Conservation (phyloP, 2,329 filamentous ascomycete species). For the Eurotiales sp. region DNA sequence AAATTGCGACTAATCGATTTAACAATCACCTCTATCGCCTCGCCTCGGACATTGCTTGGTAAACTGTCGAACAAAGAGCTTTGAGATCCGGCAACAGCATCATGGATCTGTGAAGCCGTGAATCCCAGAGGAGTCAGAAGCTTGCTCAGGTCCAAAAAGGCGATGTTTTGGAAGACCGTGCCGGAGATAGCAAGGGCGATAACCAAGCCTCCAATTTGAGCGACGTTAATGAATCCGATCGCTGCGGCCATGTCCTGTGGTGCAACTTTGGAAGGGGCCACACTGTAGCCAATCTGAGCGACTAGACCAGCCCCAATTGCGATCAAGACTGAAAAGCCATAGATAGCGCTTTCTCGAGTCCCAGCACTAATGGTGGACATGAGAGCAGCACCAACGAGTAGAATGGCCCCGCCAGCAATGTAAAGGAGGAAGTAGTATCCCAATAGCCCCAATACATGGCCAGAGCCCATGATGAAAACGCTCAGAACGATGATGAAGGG, state of each 20-base stretch:
- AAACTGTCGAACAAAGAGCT: constrained; percentile 1
- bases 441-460: constrained; percentile 20
- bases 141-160: neutral
- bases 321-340: constrained; percentile 24
- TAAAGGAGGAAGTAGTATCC: constrained; percentile 17
- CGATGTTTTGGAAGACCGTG: constrained; percentile 4
- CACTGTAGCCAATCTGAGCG: constrained; percentile 20
- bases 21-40: constrained; percentile 2
- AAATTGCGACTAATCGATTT: neutral
- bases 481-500: constrained; percentile 22
- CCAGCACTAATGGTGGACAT: constrained; percentile 18
- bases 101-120: neutral
- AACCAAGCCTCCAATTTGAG: constrained; percentile 1
- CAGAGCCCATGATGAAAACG: constrained; percentile 13
- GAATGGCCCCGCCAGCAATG: constrained; percentile 21
- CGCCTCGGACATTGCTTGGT: neutral
- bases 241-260: neutral
- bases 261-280: constrained; percentile 4
- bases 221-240: constrained; percentile 4
- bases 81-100: constrained; percentile 1
- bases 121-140: neutral
- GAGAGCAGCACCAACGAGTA: constrained; percentile 21
- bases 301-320: constrained; percentile 21
- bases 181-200: constrained; percentile 2
- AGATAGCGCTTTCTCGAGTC: constrained; percentile 20